Evolutionary conservation across 768 basidiomycete genomes (phyloP).

Genomic region (Amanita jacksonii): DNA sequence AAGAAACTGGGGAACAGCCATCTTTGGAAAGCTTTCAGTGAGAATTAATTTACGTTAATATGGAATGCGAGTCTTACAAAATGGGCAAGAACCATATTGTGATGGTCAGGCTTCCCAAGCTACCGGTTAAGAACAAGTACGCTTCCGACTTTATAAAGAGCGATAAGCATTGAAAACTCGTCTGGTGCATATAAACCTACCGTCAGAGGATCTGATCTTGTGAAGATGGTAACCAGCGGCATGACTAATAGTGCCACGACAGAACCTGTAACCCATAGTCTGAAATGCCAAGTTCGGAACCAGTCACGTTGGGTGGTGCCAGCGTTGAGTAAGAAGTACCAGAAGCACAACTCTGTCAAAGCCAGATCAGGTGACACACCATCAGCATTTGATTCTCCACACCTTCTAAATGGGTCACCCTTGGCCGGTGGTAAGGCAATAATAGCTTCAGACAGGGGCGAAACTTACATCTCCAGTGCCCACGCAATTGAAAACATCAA

Average conservation of each 20-base stretch:
- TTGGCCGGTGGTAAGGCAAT: constrained; percentile 16
- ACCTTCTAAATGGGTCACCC: constrained; percentile 80
- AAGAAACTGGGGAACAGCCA: constrained; percentile 64
- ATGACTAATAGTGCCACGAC: constrained; percentile 49
- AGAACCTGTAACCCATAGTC: constrained; percentile 62
- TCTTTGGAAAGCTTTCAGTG: constrained; percentile 21
- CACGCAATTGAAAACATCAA: constrained; percentile 58
- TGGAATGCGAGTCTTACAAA: constrained; percentile 32
- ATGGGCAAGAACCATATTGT: constrained; percentile 71
- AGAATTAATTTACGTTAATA: constrained; percentile 1
- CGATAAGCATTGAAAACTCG: constrained; percentile 8
- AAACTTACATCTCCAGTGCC: constrained; percentile 64
- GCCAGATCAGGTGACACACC: not conserved
- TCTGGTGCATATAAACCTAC: constrained; percentile 25
- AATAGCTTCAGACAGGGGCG: not conserved
- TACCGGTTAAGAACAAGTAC: constrained; percentile 59
- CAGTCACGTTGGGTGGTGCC: constrained; percentile 56
- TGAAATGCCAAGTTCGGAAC: constrained; percentile 72
- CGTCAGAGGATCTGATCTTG: constrained; percentile 47
- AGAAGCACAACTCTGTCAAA: constrained; percentile 68
- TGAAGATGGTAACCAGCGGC: constrained; percentile 61
- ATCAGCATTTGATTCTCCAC: not conserved
- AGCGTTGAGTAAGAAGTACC: constrained; percentile 74
- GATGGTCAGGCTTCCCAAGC: constrained; percentile 55
- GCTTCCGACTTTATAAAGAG: constrained; percentile 51